Base-by-base conservation (phyloP, 2,329 filamentous ascomycete genomes). In the Lachnellula arida region DNA sequence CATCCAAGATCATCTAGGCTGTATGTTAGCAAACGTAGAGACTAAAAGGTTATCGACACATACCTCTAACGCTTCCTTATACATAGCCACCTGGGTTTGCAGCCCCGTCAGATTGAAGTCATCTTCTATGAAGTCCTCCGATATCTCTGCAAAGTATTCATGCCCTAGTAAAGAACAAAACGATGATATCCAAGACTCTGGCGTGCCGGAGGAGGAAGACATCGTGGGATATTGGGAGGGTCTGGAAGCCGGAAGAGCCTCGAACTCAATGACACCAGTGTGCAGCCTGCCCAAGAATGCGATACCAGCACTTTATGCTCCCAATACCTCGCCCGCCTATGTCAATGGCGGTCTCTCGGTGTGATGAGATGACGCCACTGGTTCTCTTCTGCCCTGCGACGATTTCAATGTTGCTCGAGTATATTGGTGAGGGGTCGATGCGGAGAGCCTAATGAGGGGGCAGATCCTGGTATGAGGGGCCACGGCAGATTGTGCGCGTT, bases 111-210 rank as follows among this genome's bases (percentile, higher is more conserved):
- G 80, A 74, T 99, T 99, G 80, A 99, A 99, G 74, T 99, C 94
- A 84, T 99, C 94, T 74, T 99, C 94, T 70, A 99, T 97, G 68
- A 99, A 99, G 70, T 99, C 94, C 75, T 99, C 94, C 46, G 91
- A 94, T 50, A 99, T 93, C 77, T 99, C 94, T 60, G 94, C 94
- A 74, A 99, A 99, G 77, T 97, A 99, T 74, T 99, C 94, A 72
- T 99, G 94, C 60, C 94, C 94, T 58, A 97, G 82, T 46, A 97
- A 80, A 40, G 90, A 91, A 78, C 94, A 99, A 74, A 97, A 99
- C 56, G 92, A 95, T 61, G 91, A 88, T 77, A 99, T 97, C 94
- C 94, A 99, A 54, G 92, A 96, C 78, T 99, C 94, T 49, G 67
- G 67, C 5, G 66, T 67, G 25, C 65, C 68, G 39, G 67, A 69